Evolutionary conservation across 176 grass and related monocot genomes (phyloP).

Genomic region (Carex pumila): DNA sequence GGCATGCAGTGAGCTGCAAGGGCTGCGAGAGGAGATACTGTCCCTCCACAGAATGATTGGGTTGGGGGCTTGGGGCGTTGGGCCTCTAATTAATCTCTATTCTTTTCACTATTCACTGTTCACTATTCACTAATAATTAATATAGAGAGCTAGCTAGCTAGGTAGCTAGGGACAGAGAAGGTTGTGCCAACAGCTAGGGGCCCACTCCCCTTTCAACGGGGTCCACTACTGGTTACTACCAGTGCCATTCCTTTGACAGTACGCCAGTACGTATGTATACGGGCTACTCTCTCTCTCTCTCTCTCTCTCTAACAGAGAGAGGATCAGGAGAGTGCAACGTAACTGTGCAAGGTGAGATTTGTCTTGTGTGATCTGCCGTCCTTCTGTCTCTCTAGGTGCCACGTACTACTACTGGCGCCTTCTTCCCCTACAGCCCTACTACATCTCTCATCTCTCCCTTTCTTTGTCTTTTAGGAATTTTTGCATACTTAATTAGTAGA

Average conservation of each 20-base stretch:
- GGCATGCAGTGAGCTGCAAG: conserved; percentile 14
- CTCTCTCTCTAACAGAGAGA: neutral
- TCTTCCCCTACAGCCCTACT: neutral
- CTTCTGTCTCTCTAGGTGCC: conserved; percentile 13
- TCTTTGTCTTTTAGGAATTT: neutral
- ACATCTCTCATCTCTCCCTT: neutral
- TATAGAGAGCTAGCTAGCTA: neutral
- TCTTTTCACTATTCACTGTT: too few relatives aligned
- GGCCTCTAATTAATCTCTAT: too few relatives aligned
- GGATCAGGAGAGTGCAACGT: too few relatives aligned
- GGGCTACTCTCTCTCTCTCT: neutral
- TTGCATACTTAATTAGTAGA: neutral
- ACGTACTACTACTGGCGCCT: neutral
- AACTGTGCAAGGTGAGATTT: conserved; percentile 4
- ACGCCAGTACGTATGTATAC: neutral
- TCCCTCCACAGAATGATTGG: conserved; percentile 21
- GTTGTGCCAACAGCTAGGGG: neutral
- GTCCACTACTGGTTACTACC: neutral
- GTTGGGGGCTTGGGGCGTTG: too few relatives aligned
- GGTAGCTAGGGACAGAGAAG: neutral
- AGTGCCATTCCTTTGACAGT: neutral
- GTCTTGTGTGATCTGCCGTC: conserved; percentile 10
- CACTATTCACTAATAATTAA: too few relatives aligned
- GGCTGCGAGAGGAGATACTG: conserved; percentile 20
- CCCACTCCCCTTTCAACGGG: neutral